These are phyloP conservation scores for Starmerella apicola DNA, from an alignment of 805 yeast species.

Conservation along the genomic window DNA sequence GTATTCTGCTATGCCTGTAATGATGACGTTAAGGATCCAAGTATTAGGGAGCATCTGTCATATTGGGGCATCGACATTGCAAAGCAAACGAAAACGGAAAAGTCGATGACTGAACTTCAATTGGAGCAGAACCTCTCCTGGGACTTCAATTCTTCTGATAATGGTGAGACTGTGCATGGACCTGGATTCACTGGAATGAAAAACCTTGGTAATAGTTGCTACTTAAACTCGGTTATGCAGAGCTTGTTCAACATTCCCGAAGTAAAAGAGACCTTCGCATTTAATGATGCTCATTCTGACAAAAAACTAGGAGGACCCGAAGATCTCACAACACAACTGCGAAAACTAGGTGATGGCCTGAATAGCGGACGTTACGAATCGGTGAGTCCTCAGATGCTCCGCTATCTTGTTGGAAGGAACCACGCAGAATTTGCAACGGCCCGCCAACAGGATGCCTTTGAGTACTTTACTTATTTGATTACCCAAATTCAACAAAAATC, in stretches of 20 bases:
- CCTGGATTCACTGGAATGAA: conserved; percentile 69
- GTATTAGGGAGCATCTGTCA: conserved; percentile 35
- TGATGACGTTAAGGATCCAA: conserved; percentile 74
- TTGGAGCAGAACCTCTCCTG: conserved; percentile 86
- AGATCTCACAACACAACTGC: conserved; percentile 61
- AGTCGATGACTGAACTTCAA: conserved; percentile 75
- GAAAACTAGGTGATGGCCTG: conserved; percentile 71
- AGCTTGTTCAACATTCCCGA: conserved; percentile 38
- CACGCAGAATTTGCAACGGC: conserved; percentile 76
- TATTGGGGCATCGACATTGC: conserved; percentile 57
- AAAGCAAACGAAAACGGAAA: conserved; percentile 60
- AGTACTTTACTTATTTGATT: conserved; percentile 59
- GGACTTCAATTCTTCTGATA: conserved; percentile 71
- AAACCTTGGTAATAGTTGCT: conserved; percentile 89
- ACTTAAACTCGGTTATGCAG: conserved; percentile 71
- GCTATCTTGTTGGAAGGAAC: conserved; percentile 58
- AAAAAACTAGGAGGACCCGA: conserved; percentile 40
- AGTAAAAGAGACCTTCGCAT: conserved; percentile 26
- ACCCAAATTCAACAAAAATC: conserved; percentile 39
- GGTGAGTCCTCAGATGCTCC: conserved; percentile 63
- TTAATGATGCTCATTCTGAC: conserved; percentile 18
- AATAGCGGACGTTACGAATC: conserved; percentile 58
- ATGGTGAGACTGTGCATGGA: conserved; percentile 55
- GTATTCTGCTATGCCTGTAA: conserved; percentile 80
- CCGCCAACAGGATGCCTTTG: conserved; percentile 92